Evolutionary conservation across 176 grass and related monocot species (phyloP), one percentile per base, ranked within the genome.

Genomic region (Aechmea fasciata): DNA sequence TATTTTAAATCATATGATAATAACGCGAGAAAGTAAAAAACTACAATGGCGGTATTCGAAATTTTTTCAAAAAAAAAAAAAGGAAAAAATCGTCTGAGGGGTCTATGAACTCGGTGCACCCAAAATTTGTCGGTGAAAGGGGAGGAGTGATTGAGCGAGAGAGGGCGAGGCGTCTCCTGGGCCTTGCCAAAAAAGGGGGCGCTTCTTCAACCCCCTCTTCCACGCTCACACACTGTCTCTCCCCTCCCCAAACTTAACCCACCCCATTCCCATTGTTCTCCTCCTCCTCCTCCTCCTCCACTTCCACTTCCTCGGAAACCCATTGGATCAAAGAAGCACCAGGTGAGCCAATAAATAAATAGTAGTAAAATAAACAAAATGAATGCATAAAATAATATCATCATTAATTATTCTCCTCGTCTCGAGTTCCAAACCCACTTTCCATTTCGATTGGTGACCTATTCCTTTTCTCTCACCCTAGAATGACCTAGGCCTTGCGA

Each of bases 401-500:
- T 26, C 2, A 26, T 23, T 23, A 23, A 23, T 23, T 23, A 23
- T 23, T 23, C 22, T 23, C 0, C 22, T 23, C 22, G 1, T 23
- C 22, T 23, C 77, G 68, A 69, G 67, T 64, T 62, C 68, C 77
- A 79, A 63, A 61, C 55, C 55, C 55, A 61, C 15, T 10, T 68
- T 15, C 3, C 15, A 49, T 69, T 69, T 77, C 75, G 65, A 77
- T 77, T 57, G 75, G 75, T 68, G 14, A 13, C 25, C 3, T 50
- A 28, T 22, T 65, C 41, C 62, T 68, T 23, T 77, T 71, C 57
- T 55, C 41, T 79, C 22, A 26, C 73, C 68, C 53, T 18, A 25
- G 29, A 33, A 52, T 64, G 71, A 54, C 22, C 77, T 72, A 79
- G 77, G 68, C 63, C 19, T n/a, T 72, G 26, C 33, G 50, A 79